Percentiles rank a stretch among this genome's conserved stretches.
These are phyloP conservation scores for Gracilaria domingensis DNA, from an alignment of 23 red algal genomes.

Conservation along the genomic window DNA sequence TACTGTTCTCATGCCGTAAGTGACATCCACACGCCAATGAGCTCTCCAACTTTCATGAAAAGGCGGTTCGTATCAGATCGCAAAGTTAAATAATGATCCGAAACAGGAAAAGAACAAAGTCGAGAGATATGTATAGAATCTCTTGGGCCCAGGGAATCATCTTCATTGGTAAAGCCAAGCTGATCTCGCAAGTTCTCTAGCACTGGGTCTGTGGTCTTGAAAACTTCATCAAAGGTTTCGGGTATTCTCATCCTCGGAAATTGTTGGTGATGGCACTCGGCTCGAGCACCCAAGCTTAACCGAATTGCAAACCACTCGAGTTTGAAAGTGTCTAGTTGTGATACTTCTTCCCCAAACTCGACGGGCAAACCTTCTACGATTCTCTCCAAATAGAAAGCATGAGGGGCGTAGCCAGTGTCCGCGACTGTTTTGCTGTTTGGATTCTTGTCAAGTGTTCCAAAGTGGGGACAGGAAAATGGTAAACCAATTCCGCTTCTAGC, in stretches of 20 bases:
- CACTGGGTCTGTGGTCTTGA: conserved; percentile 14
- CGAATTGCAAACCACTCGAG: conserved; percentile 59
- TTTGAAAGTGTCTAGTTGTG: conserved; percentile 10
- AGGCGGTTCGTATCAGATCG: conserved; percentile 30
- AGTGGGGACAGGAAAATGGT: conserved; percentile 28
- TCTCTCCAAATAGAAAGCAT: conserved; percentile 18
- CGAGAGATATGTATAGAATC: conserved; percentile 11
- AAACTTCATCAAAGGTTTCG: neutral
- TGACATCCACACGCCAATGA: conserved; percentile 60
- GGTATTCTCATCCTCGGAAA: neutral
- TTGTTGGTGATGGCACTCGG: neutral
- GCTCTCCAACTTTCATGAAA: conserved; percentile 28
- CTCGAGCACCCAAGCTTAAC: conserved; percentile 2
- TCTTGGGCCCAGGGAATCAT: neutral
- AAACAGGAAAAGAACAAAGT: conserved; percentile 32
- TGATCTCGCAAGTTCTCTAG: conserved; percentile 44
- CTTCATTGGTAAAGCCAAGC: conserved; percentile 18
- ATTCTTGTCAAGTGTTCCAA: neutral
- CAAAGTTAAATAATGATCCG: neutral
- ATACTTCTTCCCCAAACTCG: conserved; percentile 1
- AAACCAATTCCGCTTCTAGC: conserved; percentile 18
- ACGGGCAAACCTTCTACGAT: conserved; percentile 24
- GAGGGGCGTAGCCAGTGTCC: conserved; percentile 20
- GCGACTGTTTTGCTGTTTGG: neutral
- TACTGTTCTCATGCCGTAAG: conserved; percentile 25